Evolutionary conservation across 352 stramenopile species (phyloP).

Genomic region (Phytopythium vexans): DNA sequence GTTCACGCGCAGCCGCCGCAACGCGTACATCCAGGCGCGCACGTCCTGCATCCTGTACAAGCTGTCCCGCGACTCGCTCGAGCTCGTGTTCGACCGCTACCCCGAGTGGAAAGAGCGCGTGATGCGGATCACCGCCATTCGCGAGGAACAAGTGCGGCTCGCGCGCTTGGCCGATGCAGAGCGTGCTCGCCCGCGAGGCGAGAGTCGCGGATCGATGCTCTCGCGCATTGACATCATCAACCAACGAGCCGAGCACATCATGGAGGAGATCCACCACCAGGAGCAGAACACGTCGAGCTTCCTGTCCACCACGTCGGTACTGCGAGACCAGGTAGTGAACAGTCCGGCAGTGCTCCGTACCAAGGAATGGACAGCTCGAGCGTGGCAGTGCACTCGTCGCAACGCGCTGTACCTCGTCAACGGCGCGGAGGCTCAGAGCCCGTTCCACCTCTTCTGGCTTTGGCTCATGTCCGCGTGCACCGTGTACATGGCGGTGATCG

Average conservation of each 20-base stretch:
- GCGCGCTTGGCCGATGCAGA: background rate
- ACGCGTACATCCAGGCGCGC: slow-evolving; percentile 33
- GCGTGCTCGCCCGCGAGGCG: too few relatives aligned
- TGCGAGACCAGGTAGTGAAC: too few relatives aligned
- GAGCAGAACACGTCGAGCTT: too few relatives aligned
- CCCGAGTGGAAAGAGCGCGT: slow-evolving; percentile 51
- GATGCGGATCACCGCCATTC: slow-evolving; percentile 23
- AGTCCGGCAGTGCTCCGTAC: slow-evolving; percentile 8
- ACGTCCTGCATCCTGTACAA: slow-evolving; percentile 51
- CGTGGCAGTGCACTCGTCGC: background rate
- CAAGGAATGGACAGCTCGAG: background rate
- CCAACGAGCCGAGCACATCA: slow-evolving; percentile 16
- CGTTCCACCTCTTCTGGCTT: slow-evolving; percentile 44
- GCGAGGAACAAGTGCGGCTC: slow-evolving; percentile 6
- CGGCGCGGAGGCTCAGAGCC: slow-evolving; percentile 36
- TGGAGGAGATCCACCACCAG: slow-evolving; percentile 13
- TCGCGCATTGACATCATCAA: slow-evolving; percentile 23
- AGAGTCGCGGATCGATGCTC: slow-evolving; percentile 3
- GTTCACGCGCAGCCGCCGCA: slow-evolving; percentile 40
- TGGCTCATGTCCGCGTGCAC: slow-evolving; percentile 21
- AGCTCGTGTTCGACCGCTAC: slow-evolving; percentile 46
- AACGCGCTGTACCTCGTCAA: slow-evolving; percentile 6
- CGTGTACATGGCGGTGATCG: slow-evolving; percentile 38
- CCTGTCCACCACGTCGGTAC: too few relatives aligned
- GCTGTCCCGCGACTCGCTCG: slow-evolving; percentile 39